A percentile compares a stretch with the other conserved stretches of the same genome.
Conservation (phyloP, 352 stramenopile species). For the Pelagophyceae sp. region DNA sequence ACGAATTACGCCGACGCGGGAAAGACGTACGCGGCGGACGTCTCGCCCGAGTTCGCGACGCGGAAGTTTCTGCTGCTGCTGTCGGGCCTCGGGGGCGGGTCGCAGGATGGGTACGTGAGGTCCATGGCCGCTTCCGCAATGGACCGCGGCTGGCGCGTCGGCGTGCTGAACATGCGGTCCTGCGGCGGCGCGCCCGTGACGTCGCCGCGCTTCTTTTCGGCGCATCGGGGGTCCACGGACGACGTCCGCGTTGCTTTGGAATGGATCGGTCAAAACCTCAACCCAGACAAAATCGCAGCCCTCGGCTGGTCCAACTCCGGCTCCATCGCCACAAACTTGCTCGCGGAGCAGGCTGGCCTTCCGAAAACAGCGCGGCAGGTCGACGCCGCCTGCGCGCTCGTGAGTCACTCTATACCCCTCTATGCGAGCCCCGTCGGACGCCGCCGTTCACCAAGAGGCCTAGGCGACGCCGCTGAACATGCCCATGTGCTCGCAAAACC, state of each 20-base stretch:
- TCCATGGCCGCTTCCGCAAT: neutral
- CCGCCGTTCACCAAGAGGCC: too few species aligned
- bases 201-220: conserved; percentile 13
- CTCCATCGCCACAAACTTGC: neutral
- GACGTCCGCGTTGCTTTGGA: neutral
- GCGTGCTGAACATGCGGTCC: conserved; percentile 10
- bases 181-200: conserved; percentile 8
- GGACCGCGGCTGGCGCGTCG: neutral
- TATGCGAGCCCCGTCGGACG: too few species aligned
- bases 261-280: neutral
- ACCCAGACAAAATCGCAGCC: neutral
- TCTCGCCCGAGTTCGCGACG: neutral
- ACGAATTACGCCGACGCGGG: neutral
- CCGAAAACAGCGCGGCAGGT: neutral
- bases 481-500: neutral
- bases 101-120: conserved; percentile 15
- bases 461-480: conserved; percentile 3
- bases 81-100: conserved; percentile 10
- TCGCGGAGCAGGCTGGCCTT: conserved; percentile 1
- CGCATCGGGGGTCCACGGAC: neutral
- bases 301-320: conserved; percentile 15
- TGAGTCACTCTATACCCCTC: too few species aligned
- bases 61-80: conserved; percentile 4
- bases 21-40: too few species aligned
- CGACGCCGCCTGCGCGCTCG: conserved; percentile 8